Evolutionary conservation across 305 asterid genomes (phyloP).

Genomic region (Fraxinus sp.): DNA sequence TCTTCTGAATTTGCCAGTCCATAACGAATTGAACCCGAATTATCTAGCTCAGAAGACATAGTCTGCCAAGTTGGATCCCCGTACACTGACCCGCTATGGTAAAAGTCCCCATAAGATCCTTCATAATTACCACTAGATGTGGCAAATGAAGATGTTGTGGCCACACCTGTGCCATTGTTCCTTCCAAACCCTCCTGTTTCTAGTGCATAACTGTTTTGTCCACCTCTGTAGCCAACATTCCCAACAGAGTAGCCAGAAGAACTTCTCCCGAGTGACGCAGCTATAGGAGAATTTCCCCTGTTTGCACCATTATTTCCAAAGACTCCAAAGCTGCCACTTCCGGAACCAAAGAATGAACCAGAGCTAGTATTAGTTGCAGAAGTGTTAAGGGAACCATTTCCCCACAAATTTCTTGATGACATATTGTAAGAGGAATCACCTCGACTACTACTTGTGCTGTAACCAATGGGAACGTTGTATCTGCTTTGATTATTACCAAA

Average conservation of each 20-base stretch:
- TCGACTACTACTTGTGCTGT: constrained; percentile 42
- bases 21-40: constrained; percentile 62
- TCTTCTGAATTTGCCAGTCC: constrained; percentile 62
- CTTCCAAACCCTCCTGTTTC: constrained; percentile 67
- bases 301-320: constrained; percentile 64
- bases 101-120: constrained; percentile 61
- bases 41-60: constrained; percentile 55
- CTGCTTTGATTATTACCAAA: constrained; percentile 50
- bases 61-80: constrained; percentile 78
- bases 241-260: constrained; percentile 54
- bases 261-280: constrained; percentile 48
- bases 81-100: constrained; percentile 61
- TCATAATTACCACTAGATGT: constrained; percentile 58
- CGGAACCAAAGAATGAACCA: constrained; percentile 63
- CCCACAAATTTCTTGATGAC: constrained; percentile 50
- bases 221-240: constrained; percentile 59
- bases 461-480: constrained; percentile 59
- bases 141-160: constrained; percentile 51
- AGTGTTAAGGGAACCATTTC: constrained; percentile 54
- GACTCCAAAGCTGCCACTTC: constrained; percentile 61
- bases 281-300: constrained; percentile 61
- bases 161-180: constrained; percentile 45
- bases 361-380: constrained; percentile 55
- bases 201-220: constrained; percentile 48
- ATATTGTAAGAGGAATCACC: constrained; percentile 51